Base-by-base conservation (phyloP, 805 yeast genomes). In the Metschnikowia noctiluminum region DNA sequence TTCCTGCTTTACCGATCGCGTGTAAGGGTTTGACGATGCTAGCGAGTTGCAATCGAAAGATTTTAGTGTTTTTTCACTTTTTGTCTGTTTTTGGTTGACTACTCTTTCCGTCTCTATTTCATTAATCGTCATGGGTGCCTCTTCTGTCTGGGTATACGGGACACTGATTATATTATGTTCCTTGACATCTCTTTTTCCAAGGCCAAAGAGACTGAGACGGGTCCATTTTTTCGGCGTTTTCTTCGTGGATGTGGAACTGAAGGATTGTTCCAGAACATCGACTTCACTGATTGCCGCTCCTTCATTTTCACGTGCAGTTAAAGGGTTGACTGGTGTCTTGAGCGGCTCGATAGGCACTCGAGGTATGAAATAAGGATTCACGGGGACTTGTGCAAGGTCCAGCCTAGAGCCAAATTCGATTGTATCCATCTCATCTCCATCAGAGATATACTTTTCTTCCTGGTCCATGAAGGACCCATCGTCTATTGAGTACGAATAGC, bases 1-100 rank as follows among this genome's bases (percentile, higher is more conserved):
- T 9, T 43, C 49, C 15, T 14, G 37, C 26, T 14, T 40, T 7
- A 34, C 16, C 30, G 49, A 39, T 11, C 48, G 43, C 40, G 49
- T 46, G 37, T 54, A 54, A 8, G 58, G 58, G 39, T 54, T 54
- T 15, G 50, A 8, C 4, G 40, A 14, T 4, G 21, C 10, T 7
- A 10, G 14, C 6, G 40, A 16, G 13, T 12, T 6, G 4, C 14
- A 4, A 6, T 36, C 30, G 6, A 16, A 8, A 2, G n/a, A 9
- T 16, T 30, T 21, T 9, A 6, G 26, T 10, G 35, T 35, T 3
- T 12, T 16, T 30, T 36, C 42, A 35, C 35, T 31, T 21, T 15
- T 37, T 2, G 14, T 6, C 3, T 16, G 28, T 26, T 37, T 37
- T 37, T 14, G 2, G 4, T 6, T 14, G 13, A 7, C 4, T 21